A percentile compares a stretch with the other conserved stretches of the same genome.
These are phyloP conservation scores for Capronia americana DNA, from an alignment of 2,329 filamentous ascomycete genomes.

Conservation along the genomic window DNA sequence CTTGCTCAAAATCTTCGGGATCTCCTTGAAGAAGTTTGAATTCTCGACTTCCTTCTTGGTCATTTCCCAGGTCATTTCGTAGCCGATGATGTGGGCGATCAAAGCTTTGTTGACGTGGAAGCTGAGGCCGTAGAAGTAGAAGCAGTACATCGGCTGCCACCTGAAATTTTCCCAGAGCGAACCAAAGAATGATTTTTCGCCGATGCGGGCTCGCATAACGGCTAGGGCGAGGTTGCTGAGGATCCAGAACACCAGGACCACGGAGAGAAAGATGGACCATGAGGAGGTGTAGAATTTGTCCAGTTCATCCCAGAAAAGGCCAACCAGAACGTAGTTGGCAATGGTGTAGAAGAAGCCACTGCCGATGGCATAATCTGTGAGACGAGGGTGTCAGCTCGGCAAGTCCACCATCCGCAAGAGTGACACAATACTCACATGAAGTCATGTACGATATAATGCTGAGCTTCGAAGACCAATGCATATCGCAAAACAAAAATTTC, in stretches of 20 bases:
- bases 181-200: conserved; percentile 58
- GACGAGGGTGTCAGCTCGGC: conserved; percentile 24
- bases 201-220: conserved; percentile 67
- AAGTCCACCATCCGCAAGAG: conserved; percentile 54
- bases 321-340: conserved; percentile 73
- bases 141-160: conserved; percentile 67
- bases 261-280: conserved; percentile 50
- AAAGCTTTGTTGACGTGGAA: conserved; percentile 81
- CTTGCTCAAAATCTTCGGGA: conserved; percentile 76
- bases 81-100: conserved; percentile 80
- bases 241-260: conserved; percentile 69
- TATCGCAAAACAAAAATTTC: conserved; percentile 73
- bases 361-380: conserved; percentile 67
- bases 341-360: conserved; percentile 69
- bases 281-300: conserved; percentile 72
- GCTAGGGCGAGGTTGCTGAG: conserved; percentile 67
- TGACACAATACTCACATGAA: conserved; percentile 31
- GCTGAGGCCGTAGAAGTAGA: conserved; percentile 74
- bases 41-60: conserved; percentile 77
- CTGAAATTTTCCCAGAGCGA: conserved; percentile 65
- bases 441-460: conserved; percentile 73
- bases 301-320: conserved; percentile 70
- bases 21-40: conserved; percentile 83
- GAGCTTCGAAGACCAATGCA: conserved; percentile 64
- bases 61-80: conserved; percentile 84